Evolutionary conservation across 805 yeast genomes (phyloP).

Genomic region (Candida golubevii): DNA sequence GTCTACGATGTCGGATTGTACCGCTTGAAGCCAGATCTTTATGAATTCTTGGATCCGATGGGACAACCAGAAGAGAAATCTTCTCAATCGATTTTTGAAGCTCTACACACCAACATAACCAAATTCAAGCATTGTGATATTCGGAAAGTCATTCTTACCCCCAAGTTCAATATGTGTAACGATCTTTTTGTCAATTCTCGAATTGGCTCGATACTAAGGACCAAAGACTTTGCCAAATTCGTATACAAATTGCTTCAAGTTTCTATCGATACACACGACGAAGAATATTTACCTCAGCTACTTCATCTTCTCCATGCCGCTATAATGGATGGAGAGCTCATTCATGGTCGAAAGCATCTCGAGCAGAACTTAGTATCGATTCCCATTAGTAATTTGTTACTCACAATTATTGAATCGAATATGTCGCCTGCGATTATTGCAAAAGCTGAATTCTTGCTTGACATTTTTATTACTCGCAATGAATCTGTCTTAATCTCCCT

Average conservation of each 20-base stretch:
- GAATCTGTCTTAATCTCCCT: slow-evolving; percentile 48
- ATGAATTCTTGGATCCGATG: slow-evolving; percentile 54
- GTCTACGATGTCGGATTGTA: slow-evolving; percentile 59
- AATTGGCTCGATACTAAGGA: slow-evolving; percentile 49
- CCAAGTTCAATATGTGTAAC: slow-evolving; percentile 33
- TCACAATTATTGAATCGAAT: slow-evolving; percentile 46
- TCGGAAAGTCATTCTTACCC: slow-evolving; percentile 46
- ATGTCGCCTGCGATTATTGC: slow-evolving; percentile 45
- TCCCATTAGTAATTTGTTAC: slow-evolving; percentile 54
- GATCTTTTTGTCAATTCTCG: slow-evolving; percentile 31
- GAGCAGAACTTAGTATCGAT: slow-evolving; percentile 47
- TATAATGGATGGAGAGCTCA: slow-evolving; percentile 44
- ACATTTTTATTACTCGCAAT: slow-evolving; percentile 46
- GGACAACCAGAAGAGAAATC: slow-evolving; percentile 33
- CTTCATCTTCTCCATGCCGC: slow-evolving; percentile 69
- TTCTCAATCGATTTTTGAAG: slow-evolving; percentile 48
- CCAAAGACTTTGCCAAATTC: slow-evolving; percentile 51
- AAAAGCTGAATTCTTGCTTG: slow-evolving; percentile 58
- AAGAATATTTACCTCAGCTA: slow-evolving; percentile 53
- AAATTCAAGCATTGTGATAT: slow-evolving; percentile 31
- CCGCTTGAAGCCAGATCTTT: slow-evolving; percentile 55
- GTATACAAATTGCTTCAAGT: slow-evolving; percentile 53
- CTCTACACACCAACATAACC: slow-evolving; percentile 43
- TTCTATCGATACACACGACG: slow-evolving; percentile 48
- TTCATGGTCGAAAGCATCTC: slow-evolving; percentile 37